A percentile compares a stretch with the other conserved stretches of the same genome.
phyloP scores from a whole-genome alignment of 768 basidiomycete species.

The Lepiota brunneoincarnata region DNA sequence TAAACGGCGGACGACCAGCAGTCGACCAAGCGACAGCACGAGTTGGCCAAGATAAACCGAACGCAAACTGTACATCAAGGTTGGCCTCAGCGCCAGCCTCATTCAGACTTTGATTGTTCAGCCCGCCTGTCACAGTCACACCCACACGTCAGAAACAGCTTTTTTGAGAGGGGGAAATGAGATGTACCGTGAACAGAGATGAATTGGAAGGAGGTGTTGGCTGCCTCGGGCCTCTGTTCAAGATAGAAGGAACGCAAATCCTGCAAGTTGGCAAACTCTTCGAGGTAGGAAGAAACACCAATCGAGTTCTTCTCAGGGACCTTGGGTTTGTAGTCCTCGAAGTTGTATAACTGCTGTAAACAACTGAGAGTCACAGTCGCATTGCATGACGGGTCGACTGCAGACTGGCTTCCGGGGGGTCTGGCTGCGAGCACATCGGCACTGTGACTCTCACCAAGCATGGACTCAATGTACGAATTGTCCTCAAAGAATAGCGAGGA shows the following conservation, averaged over 20 bases:
- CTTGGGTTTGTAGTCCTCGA: constrained; percentile 41
- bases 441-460: constrained; percentile 10
- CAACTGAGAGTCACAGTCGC: constrained; percentile 49
- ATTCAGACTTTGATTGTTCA: constrained; percentile 53
- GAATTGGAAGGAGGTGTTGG: constrained; percentile 48
- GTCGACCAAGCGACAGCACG: constrained; percentile 60
- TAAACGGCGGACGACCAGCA: constrained; percentile 58
- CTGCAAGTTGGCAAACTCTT: constrained; percentile 48
- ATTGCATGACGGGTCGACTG: constrained; percentile 34
- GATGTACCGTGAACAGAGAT: constrained; percentile 53
- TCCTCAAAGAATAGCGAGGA: constrained; percentile 32
- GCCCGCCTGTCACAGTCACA: constrained; percentile 40
- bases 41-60: constrained; percentile 62
- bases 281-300: constrained; percentile 54
- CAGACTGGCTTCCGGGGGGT: constrained; percentile 11
- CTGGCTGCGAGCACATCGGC: constrained; percentile 20
- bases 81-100: constrained; percentile 64
- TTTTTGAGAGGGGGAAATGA: not conserved
- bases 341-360: constrained; percentile 54
- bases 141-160: not conserved
- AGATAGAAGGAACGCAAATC: constrained; percentile 53
- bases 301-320: constrained; percentile 45
- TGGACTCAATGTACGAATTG: not conserved
- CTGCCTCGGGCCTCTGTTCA: constrained; percentile 45
- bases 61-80: constrained; percentile 66